Conservation (phyloP, 331 rosid species). For the Prunus yedoensis region DNA sequence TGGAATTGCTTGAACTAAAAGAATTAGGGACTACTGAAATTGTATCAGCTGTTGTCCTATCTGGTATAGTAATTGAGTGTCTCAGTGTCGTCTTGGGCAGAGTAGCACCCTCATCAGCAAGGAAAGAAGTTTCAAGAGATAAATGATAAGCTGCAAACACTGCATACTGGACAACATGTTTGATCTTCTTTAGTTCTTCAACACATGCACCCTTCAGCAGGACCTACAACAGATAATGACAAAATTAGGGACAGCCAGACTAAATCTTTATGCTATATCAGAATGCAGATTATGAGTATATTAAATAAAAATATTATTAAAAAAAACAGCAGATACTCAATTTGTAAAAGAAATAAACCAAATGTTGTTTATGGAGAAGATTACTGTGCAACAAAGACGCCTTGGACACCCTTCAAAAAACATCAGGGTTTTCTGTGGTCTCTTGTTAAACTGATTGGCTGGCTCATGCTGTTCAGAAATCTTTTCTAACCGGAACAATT, state of each 20-base stretch:
- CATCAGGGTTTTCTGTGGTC: constrained; percentile 85
- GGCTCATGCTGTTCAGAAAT: constrained; percentile 68
- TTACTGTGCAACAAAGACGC: constrained; percentile 97
- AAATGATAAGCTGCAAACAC: constrained; percentile 98
- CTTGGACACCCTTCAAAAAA: constrained; percentile 98
- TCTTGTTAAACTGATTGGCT: constrained; percentile 61
- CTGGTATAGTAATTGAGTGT: constrained; percentile 36
- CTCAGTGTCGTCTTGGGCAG: constrained; percentile 66
- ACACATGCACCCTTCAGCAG: constrained; percentile 78
- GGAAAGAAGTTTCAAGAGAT: constrained; percentile 96
- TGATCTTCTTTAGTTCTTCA: constrained; percentile 83
- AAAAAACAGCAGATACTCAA: constrained; percentile 1
- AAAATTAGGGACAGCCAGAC: constrained; percentile 26
- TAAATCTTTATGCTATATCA: neutral
- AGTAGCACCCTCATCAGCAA: constrained; percentile 98
- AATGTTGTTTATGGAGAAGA: neutral
- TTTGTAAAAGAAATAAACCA: neutral
- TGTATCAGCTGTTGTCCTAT: constrained; percentile 39
- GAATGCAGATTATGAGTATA: constrained; percentile 7
- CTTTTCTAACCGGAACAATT: constrained; percentile 75
- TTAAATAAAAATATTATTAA: neutral
- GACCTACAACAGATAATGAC: constrained; percentile 55
- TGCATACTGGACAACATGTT: constrained; percentile 82
- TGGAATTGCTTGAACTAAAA: constrained; percentile 34
- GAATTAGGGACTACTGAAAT: constrained; percentile 33